Evolutionary conservation across 495 filamentous ascomycete species (phyloP).

Genomic region (Paragyromitra xinjiangensis): DNA sequence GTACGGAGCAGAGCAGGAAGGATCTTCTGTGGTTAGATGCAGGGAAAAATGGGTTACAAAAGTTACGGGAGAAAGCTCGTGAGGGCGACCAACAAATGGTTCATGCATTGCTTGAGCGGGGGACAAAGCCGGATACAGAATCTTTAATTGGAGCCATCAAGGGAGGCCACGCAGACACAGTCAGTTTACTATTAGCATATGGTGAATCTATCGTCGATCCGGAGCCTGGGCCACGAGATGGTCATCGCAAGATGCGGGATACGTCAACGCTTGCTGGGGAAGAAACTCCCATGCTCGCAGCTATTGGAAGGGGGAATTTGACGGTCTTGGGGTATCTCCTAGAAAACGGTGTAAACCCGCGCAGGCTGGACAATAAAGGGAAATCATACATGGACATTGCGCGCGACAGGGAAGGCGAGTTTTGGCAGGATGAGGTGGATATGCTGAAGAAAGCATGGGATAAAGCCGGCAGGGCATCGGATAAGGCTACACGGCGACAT

Average conservation of each 20-base stretch:
- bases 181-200: constrained; percentile 84
- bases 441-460: constrained; percentile 82
- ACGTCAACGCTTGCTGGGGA: constrained; percentile 64
- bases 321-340: constrained; percentile 82
- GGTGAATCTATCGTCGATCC: constrained; percentile 81
- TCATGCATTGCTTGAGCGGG: constrained; percentile 52
- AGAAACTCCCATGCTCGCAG: constrained; percentile 90
- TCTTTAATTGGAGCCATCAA: constrained; percentile 90
- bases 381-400: constrained; percentile 86
- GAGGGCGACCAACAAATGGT: constrained; percentile 74
- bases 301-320: constrained; percentile 88
- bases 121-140: constrained; percentile 70
- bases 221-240: constrained; percentile 63
- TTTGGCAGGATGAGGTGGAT: constrained; percentile 89
- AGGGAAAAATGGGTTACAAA: constrained; percentile 66
- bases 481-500: constrained; percentile 36
- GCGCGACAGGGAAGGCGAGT: constrained; percentile 77
- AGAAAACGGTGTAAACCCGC: constrained; percentile 54
- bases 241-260: constrained; percentile 50
- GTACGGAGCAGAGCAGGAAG: constrained; percentile 70
- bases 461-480: constrained; percentile 57
- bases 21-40: constrained; percentile 70
- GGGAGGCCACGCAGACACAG: constrained; percentile 85
- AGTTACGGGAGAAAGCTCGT: constrained; percentile 79
- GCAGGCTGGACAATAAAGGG: constrained; percentile 69